A percentile compares a stretch with the other conserved stretches of the same genome.
These are phyloP conservation scores for Acacia pycnantha DNA, from an alignment of 331 rosid species.

Conservation along the genomic window DNA sequence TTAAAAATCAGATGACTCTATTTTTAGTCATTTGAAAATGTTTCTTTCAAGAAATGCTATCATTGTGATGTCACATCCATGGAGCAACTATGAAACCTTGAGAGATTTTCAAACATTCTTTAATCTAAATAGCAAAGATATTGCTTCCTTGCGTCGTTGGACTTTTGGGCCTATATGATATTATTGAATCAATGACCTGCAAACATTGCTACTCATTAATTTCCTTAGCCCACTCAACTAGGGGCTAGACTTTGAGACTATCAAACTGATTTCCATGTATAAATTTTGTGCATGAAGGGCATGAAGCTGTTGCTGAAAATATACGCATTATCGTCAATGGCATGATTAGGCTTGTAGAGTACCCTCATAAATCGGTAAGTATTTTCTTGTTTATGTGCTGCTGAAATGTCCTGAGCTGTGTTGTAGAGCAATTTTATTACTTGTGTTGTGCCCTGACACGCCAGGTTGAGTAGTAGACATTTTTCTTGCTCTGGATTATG, in stretches of 20 bases:
- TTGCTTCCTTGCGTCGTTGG: not conserved
- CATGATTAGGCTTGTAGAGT: constrained; percentile 59
- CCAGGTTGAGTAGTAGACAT: constrained; percentile 16
- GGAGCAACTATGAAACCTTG: not conserved
- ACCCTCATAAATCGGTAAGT: constrained; percentile 81
- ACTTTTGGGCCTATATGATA: not conserved
- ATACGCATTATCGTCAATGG: constrained; percentile 61
- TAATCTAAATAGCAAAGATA: not conserved
- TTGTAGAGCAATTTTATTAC: not conserved
- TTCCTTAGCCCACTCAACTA: not conserved
- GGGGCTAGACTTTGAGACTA: not conserved
- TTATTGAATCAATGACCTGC: not conserved
- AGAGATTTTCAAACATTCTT: not conserved
- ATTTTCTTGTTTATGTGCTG: constrained; percentile 22
- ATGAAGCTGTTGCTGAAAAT: constrained; percentile 68
- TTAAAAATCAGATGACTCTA: not conserved
- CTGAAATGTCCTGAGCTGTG: constrained; percentile 20
- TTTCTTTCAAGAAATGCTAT: not conserved
- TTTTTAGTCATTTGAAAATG: not conserved
- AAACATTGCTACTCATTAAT: constrained; percentile 12
- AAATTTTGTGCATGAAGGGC: constrained; percentile 55
- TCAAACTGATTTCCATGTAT: constrained; percentile 12
- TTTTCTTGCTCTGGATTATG: not conserved
- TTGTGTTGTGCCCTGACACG: not conserved
- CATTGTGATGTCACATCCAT: not conserved